Conservation (phyloP, 2,329 filamentous ascomycete genomes). For the Bipolaris oryzae region DNA sequence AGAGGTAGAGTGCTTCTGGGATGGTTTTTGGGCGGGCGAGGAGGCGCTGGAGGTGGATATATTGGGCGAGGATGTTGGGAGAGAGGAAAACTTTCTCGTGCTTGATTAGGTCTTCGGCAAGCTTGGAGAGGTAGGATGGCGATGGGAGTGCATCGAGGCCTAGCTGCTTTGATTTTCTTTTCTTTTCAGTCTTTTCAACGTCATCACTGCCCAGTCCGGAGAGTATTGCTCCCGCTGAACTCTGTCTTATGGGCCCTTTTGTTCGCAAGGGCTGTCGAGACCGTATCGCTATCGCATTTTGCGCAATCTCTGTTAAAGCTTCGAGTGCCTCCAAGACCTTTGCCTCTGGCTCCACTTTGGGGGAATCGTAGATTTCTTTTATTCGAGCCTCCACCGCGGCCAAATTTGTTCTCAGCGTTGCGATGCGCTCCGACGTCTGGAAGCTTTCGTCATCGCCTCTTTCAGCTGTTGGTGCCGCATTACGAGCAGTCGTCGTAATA, state of each 20-base stretch:
- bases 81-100: conserved; percentile 83
- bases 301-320: conserved; percentile 31
- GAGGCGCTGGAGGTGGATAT: conserved; percentile 76
- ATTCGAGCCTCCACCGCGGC: conserved; percentile 37
- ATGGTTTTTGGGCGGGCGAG: conserved; percentile 77
- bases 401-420: conserved; percentile 29
- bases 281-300: conserved; percentile 38
- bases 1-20: conserved; percentile 79
- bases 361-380: conserved; percentile 31
- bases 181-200: conserved; percentile 8
- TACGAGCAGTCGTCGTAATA: conserved; percentile 28
- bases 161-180: conserved; percentile 16
- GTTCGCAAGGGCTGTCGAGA: conserved; percentile 30
- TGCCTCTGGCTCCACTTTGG: conserved; percentile 35
- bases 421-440: conserved; percentile 29
- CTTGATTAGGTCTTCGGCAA: conserved; percentile 72
- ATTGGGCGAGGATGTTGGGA: conserved; percentile 71
- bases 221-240: conserved; percentile 44
- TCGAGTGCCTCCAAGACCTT: conserved; percentile 29
- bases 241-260: conserved; percentile 35
- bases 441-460: conserved; percentile 15
- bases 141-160: conserved; percentile 36
- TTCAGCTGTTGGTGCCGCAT: conserved; percentile 21
- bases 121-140: conserved; percentile 53
- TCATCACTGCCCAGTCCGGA: conserved; percentile 37